phyloP scores from a whole-genome alignment of 2,329 filamentous ascomycete species.

The Rhinocladiella similis region DNA sequence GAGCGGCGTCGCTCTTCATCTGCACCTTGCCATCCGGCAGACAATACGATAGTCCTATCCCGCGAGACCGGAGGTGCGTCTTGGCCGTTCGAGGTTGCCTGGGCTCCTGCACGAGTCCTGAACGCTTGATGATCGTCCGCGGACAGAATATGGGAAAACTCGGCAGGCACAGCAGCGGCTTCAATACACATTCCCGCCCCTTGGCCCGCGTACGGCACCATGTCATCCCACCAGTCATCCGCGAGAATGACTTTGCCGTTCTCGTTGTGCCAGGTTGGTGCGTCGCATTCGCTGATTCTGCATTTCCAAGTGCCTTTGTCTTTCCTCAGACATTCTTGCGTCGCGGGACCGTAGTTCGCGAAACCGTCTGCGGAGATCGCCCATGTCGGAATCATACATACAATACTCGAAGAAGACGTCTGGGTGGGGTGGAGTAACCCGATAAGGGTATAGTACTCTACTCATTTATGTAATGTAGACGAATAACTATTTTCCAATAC shows the following conservation, averaged over 20 bases:
- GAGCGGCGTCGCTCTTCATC: slow-evolving; percentile 3
- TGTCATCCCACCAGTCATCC: neutral
- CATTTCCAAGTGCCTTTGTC: neutral
- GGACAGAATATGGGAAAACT: neutral
- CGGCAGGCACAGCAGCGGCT: slow-evolving; percentile 3
- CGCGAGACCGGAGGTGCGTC: neutral
- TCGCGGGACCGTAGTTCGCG: neutral
- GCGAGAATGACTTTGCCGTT: neutral
- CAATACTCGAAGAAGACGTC: neutral
- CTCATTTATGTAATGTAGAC: too few relatives aligned
- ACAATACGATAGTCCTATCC: neutral
- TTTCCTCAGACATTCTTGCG: slow-evolving; percentile 1
- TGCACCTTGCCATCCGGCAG: slow-evolving; percentile 5
- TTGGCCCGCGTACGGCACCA: neutral
- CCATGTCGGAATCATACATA: slow-evolving; percentile 7
- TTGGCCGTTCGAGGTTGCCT: slow-evolving; percentile 3
- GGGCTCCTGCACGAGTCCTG: neutral
- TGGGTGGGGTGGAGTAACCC: too few relatives aligned
- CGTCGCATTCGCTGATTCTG: neutral
- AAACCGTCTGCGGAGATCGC: neutral
- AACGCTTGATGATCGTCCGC: neutral
- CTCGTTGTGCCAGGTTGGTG: slow-evolving; percentile 1
- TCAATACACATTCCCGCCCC: slow-evolving; percentile 5
- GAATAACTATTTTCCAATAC: too few relatives aligned
- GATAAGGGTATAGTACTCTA: too few relatives aligned